Base-by-base conservation (phyloP, 805 yeast genomes). In the Metschnikowia peoriensis region DNA sequence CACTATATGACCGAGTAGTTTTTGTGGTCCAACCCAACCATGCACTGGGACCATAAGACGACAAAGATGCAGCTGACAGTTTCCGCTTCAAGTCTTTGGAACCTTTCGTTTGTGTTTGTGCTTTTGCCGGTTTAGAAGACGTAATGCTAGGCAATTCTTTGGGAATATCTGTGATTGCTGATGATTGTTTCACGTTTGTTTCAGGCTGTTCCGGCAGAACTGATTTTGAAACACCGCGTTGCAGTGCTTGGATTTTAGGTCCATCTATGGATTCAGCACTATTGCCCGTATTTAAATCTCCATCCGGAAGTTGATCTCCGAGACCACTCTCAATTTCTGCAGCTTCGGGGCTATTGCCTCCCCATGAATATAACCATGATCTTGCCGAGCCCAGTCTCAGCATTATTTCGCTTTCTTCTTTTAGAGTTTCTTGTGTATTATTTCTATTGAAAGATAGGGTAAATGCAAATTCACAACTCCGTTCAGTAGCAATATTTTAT, bases 11-110 rank as follows among this genome's bases (percentile, higher is more conserved):
- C 8, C 49, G 15, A 7, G 51, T 46, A 29, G 55, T 39, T 17
- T 42, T 57, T n/a, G 59, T 37, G 32, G 57, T 49, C 72, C 71
- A 67, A 28, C 59, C 56, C 7, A 67, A 56, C 73, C 73, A 70
- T 8, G n/a, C 44, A 28, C 46, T 39, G 17, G 52, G 14, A 3
- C 46, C 45, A 28, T 49, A 49, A 12, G 68, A 54, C 6, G 63
- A 60, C 8, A 68, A 51, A 0, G 71, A 66, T 1, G 62, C 46
- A 4, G 65, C 60, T 3, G 71, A 66, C 6, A 63, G 38, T 40
- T 65, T 66, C 27, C 47, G 57, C 29, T 51, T 53, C 14, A 64
- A 17, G 10, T 4, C 22, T 27, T 44, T 44, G 8, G 38, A n/a
- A 5, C 7, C 11, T 7, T 29, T 39, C 4, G 27, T 9, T 12